Percentiles rank a stretch among this genome's conserved stretches.
phyloP scores from a whole-genome alignment of 352 stramenopile species.

The Pilasporangium apinafurcum region DNA sequence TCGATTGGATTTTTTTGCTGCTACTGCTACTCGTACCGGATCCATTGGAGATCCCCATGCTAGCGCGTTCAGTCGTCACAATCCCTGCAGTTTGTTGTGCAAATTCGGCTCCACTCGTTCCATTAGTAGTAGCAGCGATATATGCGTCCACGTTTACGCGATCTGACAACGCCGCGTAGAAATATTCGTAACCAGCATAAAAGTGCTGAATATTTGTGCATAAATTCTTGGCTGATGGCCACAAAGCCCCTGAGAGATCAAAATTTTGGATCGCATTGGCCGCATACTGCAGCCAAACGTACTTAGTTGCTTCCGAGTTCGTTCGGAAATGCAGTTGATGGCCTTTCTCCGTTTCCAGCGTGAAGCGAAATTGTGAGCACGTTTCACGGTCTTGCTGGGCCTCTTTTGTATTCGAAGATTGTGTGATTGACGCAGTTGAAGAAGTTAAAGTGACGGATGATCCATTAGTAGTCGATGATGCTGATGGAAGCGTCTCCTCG shows the following conservation, averaged over 20 bases:
- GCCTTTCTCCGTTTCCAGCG: conserved; percentile 73
- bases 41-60: neutral
- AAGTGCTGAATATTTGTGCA: conserved; percentile 61
- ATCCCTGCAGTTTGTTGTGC: too few species aligned
- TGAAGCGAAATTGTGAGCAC: conserved; percentile 69
- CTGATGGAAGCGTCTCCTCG: conserved; percentile 25
- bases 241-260: conserved; percentile 24
- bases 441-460: too few species aligned
- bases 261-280: conserved; percentile 53
- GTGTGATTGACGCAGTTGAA: too few species aligned
- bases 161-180: conserved; percentile 54
- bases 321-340: conserved; percentile 84
- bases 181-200: conserved; percentile 71
- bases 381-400: neutral
- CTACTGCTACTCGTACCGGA: conserved; percentile 5
- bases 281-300: conserved; percentile 77
- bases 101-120: too few species aligned
- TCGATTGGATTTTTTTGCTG: conserved; percentile 41
- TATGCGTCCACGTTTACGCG: conserved; percentile 34
- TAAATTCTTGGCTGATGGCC: conserved; percentile 18
- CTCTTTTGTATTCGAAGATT: too few species aligned
- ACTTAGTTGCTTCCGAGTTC: conserved; percentile 75
- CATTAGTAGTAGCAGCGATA: too few species aligned
- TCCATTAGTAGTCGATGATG: neutral
- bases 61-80: too few species aligned